Evolutionary conservation across 441 rosid genomes (phyloP), one percentile per base, ranked within the genome.

Genomic region (Viola pubescens): DNA sequence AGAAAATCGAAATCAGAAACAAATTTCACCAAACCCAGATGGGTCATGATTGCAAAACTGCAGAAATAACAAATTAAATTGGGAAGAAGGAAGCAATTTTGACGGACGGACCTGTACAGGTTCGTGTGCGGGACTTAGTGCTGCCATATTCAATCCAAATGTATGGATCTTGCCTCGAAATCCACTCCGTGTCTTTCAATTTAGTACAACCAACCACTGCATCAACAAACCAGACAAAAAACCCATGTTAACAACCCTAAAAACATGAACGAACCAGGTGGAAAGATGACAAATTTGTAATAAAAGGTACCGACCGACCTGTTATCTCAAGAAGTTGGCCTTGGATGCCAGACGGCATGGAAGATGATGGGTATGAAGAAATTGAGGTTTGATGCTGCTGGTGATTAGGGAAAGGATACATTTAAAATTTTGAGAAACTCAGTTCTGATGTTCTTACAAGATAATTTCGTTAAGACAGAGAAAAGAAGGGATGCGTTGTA

Each of bases 181-280:
- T 66, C 97, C 97, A 89, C 73, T 92, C 98, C 0, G 97, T 94
- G 57, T 94, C 96, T 66, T 81, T 89, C 82, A 94, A 71, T 78
- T 81, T 88, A 26, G 62, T 81, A 50, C 97, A 88, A 5, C 87
- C 89, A 64, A 88, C 87, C 68, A 94, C 97, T 94, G 78, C 61
- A 65, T 12, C 37, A 61, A 67, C 37, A 62, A 41, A 7, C 37
- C 54, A 52, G 54, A 61, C 16, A 4, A 19, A 9, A 42, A 2
- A 26, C 37, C 7, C 7, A 39, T 13, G 38, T 14, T 0, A 0
- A 10, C 12, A 48, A 13, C 14, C 14, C 4, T 41, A 54, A 62
- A 42, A 3, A 51, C 38, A 0, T 9, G 47, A 52, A 37, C 14
- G 13, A 42, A 12, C 5, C 10, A 55, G 56, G 52, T 44, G 64